These are phyloP conservation scores for Heterobasidion occidentale DNA, from an alignment of 1,284 basidiomycete genomes.

Conservation along the genomic window DNA sequence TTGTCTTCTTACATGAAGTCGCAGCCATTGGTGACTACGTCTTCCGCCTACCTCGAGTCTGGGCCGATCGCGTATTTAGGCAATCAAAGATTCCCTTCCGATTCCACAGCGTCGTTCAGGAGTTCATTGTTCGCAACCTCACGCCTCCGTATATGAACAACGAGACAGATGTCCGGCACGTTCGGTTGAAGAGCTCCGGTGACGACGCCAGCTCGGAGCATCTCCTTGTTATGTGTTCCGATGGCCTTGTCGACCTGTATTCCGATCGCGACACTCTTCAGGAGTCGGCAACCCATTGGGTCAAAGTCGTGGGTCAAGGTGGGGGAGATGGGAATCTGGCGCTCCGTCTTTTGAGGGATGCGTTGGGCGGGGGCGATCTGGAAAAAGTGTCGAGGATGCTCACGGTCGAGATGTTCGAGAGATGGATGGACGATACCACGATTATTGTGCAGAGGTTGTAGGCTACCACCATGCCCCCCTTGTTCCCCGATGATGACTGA, in stretches of 20 bases:
- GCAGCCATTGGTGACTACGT: conserved; percentile 28
- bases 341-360: conserved; percentile 17
- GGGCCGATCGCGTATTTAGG: conserved; percentile 25
- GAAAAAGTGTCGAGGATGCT: conserved; percentile 16
- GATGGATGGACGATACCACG: conserved; percentile 24
- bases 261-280: not conserved
- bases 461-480: not conserved
- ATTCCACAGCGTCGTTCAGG: conserved; percentile 7
- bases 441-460: conserved; percentile 18
- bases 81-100: conserved; percentile 18
- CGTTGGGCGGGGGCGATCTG: conserved; percentile 17
- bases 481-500: not conserved
- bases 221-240: conserved; percentile 14
- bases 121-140: conserved; percentile 16
- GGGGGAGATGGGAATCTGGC: conserved; percentile 13
- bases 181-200: conserved; percentile 3
- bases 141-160: conserved; percentile 25
- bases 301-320: conserved; percentile 2
- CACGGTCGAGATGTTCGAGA: conserved; percentile 15
- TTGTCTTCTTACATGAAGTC: not conserved
- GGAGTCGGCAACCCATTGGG: conserved; percentile 1
- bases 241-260: conserved; percentile 17
- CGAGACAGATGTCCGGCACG: conserved; percentile 20
- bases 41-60: conserved; percentile 26
- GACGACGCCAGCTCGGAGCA: not conserved